Percentiles rank a stretch among this genome's conserved stretches.
phyloP scores from a whole-genome alignment of 148 eudicot genomes.

The Tetragonia tetragonoides region DNA sequence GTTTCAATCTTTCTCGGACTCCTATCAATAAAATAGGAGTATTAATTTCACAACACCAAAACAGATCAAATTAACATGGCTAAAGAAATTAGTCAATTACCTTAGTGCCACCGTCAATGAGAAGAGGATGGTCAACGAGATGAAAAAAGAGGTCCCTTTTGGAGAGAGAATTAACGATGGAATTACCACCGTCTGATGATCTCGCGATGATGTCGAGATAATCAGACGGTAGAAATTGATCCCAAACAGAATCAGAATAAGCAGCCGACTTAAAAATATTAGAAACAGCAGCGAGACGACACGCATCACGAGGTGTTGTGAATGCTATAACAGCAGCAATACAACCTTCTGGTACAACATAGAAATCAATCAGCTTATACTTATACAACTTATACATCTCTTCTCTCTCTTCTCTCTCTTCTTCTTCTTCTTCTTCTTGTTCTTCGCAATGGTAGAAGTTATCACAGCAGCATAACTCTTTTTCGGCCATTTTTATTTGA shows the following conservation, averaged over 20 bases:
- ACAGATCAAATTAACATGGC: not conserved
- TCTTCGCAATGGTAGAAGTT: not conserved
- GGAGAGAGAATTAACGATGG: slow-evolving; percentile 17
- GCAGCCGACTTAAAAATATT: slow-evolving; percentile 44
- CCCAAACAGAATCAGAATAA: slow-evolving; percentile 53
- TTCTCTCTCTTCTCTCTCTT: not conserved
- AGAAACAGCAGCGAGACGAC: slow-evolving; percentile 34
- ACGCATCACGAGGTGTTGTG: slow-evolving; percentile 44
- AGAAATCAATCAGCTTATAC: slow-evolving; percentile 2
- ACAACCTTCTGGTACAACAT: slow-evolving; percentile 45
- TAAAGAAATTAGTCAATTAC: no score
- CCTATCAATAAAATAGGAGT: no score
- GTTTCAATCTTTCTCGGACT: not conserved
- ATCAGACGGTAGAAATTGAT: slow-evolving; percentile 48
- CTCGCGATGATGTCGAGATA: slow-evolving; percentile 30
- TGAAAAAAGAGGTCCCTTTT: slow-evolving; percentile 46
- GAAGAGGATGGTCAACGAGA: slow-evolving; percentile 41
- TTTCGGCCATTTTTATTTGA: not conserved
- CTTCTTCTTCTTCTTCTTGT: not conserved
- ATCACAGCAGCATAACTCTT: not conserved
- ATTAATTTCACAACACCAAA: no score
- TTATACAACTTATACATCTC: not conserved
- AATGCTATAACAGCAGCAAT: slow-evolving; percentile 35
- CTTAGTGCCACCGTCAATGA: slow-evolving; percentile 53
- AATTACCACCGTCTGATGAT: slow-evolving; percentile 30